These are phyloP conservation scores for Cadophora luteo-olivacea DNA, from an alignment of 2,329 filamentous ascomycete species.

Conservation along the genomic window DNA sequence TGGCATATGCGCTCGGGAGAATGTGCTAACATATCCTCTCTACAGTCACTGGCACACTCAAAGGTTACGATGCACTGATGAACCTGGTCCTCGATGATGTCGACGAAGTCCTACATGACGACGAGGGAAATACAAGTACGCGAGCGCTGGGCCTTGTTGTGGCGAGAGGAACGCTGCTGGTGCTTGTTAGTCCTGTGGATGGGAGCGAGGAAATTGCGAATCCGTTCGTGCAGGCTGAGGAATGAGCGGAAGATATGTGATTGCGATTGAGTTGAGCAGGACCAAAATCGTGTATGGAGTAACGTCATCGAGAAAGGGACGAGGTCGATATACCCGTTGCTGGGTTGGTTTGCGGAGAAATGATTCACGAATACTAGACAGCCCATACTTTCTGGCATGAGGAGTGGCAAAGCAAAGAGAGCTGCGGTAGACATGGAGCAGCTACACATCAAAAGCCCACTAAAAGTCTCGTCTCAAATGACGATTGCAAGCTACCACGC, in stretches of 20 bases:
- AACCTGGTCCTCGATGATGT: conserved; percentile 96
- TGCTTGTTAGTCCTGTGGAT: conserved; percentile 90
- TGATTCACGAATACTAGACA: not conserved
- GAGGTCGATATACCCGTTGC: not conserved
- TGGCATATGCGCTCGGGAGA: too few relatives aligned
- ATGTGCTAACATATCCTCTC: conserved; percentile 14
- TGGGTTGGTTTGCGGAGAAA: not conserved
- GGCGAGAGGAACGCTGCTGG: conserved; percentile 88
- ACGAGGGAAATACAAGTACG: conserved; percentile 83
- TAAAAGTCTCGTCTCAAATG: not conserved
- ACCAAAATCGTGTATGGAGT: too few relatives aligned
- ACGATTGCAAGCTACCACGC: not conserved
- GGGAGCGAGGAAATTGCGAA: conserved; percentile 97
- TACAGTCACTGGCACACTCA: conserved; percentile 84
- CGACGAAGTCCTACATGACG: conserved; percentile 88
- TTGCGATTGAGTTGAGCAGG: too few relatives aligned
- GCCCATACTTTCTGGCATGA: not conserved
- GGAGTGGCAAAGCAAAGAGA: not conserved
- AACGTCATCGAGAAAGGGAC: too few relatives aligned
- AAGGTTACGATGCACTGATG: conserved; percentile 97
- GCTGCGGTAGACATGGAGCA: not conserved
- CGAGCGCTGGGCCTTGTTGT: conserved; percentile 78
- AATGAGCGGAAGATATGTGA: conserved; percentile 46
- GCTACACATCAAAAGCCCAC: not conserved
- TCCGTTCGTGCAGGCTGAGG: conserved; percentile 81